Base-by-base conservation (phyloP, 495 filamentous ascomycete genomes). In the Penicillium soppii region DNA sequence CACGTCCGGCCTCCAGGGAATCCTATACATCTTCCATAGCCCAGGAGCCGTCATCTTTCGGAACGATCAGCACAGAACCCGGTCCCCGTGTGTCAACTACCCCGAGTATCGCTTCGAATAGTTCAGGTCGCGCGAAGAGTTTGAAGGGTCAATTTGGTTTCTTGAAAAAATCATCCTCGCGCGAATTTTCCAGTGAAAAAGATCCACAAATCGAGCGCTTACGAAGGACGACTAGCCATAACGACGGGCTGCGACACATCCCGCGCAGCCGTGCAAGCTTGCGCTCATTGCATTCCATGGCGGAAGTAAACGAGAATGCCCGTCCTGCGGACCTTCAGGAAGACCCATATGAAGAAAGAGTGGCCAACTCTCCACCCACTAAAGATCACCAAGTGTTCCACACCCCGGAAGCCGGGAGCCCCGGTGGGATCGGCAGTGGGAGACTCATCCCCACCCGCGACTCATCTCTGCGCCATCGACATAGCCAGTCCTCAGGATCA, bases 361-460 rank as follows among this genome's bases (percentile, higher is more conserved):
- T 39, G 7, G 33, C 61, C 5, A 63, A 52, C 16, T 63, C 62
- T n/a, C 57, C 66, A 41, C 57, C 66, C n/a, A 61, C 42, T 27
- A 44, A 53, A 20, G 69, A 71, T 17, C 41, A 56, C 20, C 50
- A 55, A 5, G 67, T 68, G 1, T 46, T 60, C 25, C 62, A 65
- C 29, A 57, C 60, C 3, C 67, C 62, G 10, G 68, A 73, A 15
- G 52, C 56, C 32, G 59, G 54, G 23, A 72, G 65, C 21, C 75
- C 70, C 2, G 73, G 75, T 15, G 70, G 71, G 1, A 72, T 77
- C 43, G 73, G 75, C 47, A 76, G 71, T 43, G 74, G 75, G 7
- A 41, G 78, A 65, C 53, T 78, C 8, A 87, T 90, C 40, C 87
- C 87, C 5, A 73, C 78, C 4, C 74, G 86, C 46, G 85, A 88